Base-by-base conservation (phyloP, 805 yeast species). In the Cephaloascus fragrans region DNA sequence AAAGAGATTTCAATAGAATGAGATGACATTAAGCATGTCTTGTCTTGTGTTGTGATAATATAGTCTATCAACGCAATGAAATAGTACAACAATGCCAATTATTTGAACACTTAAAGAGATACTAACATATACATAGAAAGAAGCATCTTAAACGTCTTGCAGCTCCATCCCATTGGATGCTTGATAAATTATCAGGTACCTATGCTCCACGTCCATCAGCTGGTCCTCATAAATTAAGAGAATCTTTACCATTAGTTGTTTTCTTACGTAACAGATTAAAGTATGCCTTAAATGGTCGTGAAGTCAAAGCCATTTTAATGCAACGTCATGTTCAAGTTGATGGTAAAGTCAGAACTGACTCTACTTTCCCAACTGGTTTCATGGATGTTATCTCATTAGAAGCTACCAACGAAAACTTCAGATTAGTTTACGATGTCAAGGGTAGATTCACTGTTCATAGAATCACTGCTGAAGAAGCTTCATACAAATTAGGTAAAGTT, bases 151-250 rank as follows among this genome's bases (percentile, higher is more conserved):
- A 90, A 83, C 88, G 97, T 83, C 83, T 90, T 75, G 96, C 97
- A 71, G 98, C 98, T 71, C 99, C 99, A 80, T 83, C 89, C 79
- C 98, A 93, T 83, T 93, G 98, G 98, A 85, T 93, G 94, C 86
- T 93, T 79, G 98, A 94, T 94, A 93, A 93, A 78, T 80, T 93
- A 77, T 85, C 97, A 67, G 99, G 99, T 70, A 78, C 86, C 65
- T 93, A 93, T 71, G 98, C 98, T 52, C 98, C 98, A 77, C 88
- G 97, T 78, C 96, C 97, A 67, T 88, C 97, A 51, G 83, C 95
- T 59, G 98, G 98, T 79, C 98, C 98, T 69, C 98, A 90, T 80
- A 93, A 90, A 75, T 80, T 89, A 69, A 83, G 97, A 73, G 97
- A 89, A 77, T 89, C 96, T 49, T 83, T 89, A 65, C 97, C 97